phyloP scores from a whole-genome alignment of 1,284 basidiomycete genomes.

The Leccinum pachyderme region DNA sequence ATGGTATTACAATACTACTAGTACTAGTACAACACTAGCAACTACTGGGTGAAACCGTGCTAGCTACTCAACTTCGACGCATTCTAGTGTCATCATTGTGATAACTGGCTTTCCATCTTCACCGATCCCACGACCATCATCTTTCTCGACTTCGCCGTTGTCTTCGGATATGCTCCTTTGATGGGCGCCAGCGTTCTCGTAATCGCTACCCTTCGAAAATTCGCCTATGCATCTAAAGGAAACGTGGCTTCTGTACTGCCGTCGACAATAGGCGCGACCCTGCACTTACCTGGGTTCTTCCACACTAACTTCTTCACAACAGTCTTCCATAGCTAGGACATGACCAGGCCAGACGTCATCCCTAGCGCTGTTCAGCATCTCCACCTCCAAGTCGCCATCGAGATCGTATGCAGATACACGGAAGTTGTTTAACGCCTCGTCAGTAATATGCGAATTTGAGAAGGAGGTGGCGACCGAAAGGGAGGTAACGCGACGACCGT shows the following conservation, averaged over 20 bases:
- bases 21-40: background rate
- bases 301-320: background rate
- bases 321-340: slow-evolving; percentile 11
- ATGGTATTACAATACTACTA: background rate
- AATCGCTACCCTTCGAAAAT: slow-evolving; percentile 8
- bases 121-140: background rate
- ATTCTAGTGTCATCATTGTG: background rate
- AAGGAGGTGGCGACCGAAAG: slow-evolving; percentile 29
- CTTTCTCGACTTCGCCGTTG: background rate
- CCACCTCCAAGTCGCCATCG: slow-evolving; percentile 24
- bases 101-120: background rate
- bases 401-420: slow-evolving; percentile 29
- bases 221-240: background rate
- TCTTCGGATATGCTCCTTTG: background rate
- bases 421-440: slow-evolving; percentile 27
- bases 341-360: slow-evolving; percentile 15
- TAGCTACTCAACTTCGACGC: background rate
- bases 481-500: slow-evolving; percentile 22
- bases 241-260: slow-evolving; percentile 12
- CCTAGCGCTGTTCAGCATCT: slow-evolving; percentile 29
- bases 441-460: slow-evolving; percentile 25
- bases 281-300: slow-evolving; percentile 1
- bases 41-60: background rate
- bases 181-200: slow-evolving; percentile 14
- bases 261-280: slow-evolving; percentile 2